These are phyloP conservation scores for Aspergillus sergii DNA, from an alignment of 2,329 filamentous ascomycete genomes.

Conservation along the genomic window DNA sequence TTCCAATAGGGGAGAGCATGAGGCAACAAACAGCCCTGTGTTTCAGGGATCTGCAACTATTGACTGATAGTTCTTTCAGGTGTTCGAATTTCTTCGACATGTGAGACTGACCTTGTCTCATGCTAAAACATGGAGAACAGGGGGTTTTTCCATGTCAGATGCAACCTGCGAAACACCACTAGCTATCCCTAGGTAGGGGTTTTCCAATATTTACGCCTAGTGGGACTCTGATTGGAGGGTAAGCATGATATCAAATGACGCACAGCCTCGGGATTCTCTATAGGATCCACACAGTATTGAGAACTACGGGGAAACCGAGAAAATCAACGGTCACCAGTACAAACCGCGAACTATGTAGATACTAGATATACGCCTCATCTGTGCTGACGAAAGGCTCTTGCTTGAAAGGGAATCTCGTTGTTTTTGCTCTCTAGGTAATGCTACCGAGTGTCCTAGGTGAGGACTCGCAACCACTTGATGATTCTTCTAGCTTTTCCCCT, in stretches of 20 bases:
- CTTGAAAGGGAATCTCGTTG: not conserved
- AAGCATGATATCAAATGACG: not conserved
- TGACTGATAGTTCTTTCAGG: not conserved
- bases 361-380: not conserved
- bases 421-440: not conserved
- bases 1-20: not conserved
- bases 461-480: not conserved
- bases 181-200: not conserved
- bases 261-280: not conserved
- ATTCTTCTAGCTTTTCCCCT: not conserved
- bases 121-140: slow-evolving; percentile 1
- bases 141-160: not conserved
- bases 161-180: not conserved
- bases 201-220: not conserved
- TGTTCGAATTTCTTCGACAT: not conserved
- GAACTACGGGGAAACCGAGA: not conserved
- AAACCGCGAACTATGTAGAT: not conserved
- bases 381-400: not conserved
- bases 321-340: not conserved
- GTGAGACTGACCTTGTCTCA: not conserved
- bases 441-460: not conserved
- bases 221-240: not conserved
- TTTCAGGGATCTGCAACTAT: not conserved
- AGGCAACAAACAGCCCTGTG: not conserved
- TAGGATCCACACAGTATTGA: not conserved